These are phyloP conservation scores for Yamadazyma tumulicola DNA, from an alignment of 805 yeast species.

Conservation along the genomic window DNA sequence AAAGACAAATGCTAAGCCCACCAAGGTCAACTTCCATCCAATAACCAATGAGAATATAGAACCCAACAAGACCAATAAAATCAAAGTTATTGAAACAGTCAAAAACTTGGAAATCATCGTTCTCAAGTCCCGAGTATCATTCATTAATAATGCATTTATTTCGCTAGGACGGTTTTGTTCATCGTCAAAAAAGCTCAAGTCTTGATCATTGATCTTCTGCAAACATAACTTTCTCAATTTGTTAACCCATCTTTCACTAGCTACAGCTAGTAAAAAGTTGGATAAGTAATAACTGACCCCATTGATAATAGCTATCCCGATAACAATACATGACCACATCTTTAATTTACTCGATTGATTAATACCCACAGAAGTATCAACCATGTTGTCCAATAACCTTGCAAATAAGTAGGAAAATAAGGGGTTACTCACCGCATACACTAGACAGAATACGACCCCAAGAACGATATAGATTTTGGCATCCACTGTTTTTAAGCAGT, in stretches of 20 bases:
- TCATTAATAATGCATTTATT: constrained; percentile 65
- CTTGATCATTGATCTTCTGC: constrained; percentile 46
- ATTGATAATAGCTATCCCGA: constrained; percentile 60
- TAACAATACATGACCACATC: constrained; percentile 68
- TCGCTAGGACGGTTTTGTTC: constrained; percentile 44
- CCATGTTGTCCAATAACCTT: constrained; percentile 59
- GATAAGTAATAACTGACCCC: constrained; percentile 56
- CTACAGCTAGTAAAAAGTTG: constrained; percentile 46
- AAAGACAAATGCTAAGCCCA: constrained; percentile 76
- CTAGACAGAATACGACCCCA: constrained; percentile 53
- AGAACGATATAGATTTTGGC: constrained; percentile 25
- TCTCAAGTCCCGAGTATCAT: constrained; percentile 79
- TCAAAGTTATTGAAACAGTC: constrained; percentile 49
- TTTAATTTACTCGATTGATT: constrained; percentile 28
- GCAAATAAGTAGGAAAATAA: constrained; percentile 77
- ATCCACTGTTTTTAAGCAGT: constrained; percentile 15
- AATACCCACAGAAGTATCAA: constrained; percentile 40
- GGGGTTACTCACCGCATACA: constrained; percentile 68
- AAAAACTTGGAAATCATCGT: constrained; percentile 60
- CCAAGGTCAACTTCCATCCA: constrained; percentile 88
- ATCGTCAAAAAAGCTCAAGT: constrained; percentile 48
- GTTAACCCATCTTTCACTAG: constrained; percentile 68
- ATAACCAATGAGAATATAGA: constrained; percentile 69
- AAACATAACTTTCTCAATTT: constrained; percentile 50
- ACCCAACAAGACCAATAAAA: constrained; percentile 57